Percentiles rank a stretch among this genome's conserved stretches.
phyloP scores from a whole-genome alignment of 2,329 filamentous ascomycete species.

The Ascochyta viciae-villosae region DNA sequence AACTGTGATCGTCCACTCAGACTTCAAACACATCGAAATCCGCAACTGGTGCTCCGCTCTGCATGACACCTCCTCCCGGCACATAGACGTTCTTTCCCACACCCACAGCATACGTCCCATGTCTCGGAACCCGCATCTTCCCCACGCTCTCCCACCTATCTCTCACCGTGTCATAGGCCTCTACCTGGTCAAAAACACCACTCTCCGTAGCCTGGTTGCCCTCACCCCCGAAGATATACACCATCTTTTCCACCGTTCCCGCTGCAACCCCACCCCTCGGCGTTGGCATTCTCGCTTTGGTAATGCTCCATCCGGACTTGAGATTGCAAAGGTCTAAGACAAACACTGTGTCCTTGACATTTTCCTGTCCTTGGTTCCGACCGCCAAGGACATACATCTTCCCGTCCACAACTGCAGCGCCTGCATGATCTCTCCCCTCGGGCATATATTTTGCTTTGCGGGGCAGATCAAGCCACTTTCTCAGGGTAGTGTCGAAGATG shows the following conservation, averaged over 20 bases:
- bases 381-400: constrained; percentile 39
- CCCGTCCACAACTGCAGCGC: constrained; percentile 28
- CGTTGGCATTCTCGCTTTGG: constrained; percentile 30
- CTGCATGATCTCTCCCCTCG: constrained; percentile 33
- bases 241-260: constrained; percentile 25
- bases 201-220: neutral
- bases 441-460: constrained; percentile 25
- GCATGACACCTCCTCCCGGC: constrained; percentile 30
- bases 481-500: constrained; percentile 1
- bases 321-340: constrained; percentile 31
- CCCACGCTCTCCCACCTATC: constrained; percentile 27
- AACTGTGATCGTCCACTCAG: neutral
- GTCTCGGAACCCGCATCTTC: constrained; percentile 32
- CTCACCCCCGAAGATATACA: constrained; percentile 38
- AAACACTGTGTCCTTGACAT: constrained; percentile 31
- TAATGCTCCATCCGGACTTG: constrained; percentile 27
- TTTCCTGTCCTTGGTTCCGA: constrained; percentile 19
- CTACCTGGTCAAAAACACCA: constrained; percentile 3
- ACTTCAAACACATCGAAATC: constrained; percentile 29
- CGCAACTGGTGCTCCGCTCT: constrained; percentile 22
- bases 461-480: constrained; percentile 1
- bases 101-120: constrained; percentile 35
- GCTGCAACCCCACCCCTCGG: constrained; percentile 31
- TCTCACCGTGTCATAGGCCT: constrained; percentile 4
- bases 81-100: constrained; percentile 31